A percentile compares a stretch with the other conserved stretches of the same genome.
These are phyloP conservation scores for Deinandra increscens DNA, from an alignment of 129 eudicot species.

Conservation along the genomic window DNA sequence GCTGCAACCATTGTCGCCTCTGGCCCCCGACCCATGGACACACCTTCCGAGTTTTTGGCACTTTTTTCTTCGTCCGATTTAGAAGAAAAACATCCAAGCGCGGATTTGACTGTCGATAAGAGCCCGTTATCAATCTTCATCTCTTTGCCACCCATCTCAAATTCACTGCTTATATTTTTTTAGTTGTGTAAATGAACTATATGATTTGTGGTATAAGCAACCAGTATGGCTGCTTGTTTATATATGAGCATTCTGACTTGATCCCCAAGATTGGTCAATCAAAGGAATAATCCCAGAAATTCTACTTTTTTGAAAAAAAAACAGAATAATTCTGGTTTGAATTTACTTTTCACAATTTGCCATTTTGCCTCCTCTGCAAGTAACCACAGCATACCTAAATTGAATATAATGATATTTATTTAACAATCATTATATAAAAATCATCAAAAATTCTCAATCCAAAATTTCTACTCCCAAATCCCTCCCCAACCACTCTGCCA, in stretches of 20 bases:
- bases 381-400: neutral
- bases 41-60: neutral
- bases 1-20: constrained; percentile 45
- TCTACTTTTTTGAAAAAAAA: neutral
- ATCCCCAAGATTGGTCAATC: neutral
- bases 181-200: neutral
- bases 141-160: constrained; percentile 26
- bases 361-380: neutral
- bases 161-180: constrained; percentile 5
- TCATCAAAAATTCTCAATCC: neutral
- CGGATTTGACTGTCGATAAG: constrained; percentile 14
- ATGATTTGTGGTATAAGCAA: constrained; percentile 2
- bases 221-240: neutral
- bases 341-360: neutral
- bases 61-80: neutral
- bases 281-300: constrained; percentile 2
- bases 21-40: constrained; percentile 10
- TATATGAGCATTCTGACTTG: constrained; percentile 3
- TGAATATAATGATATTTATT: no score
- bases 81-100: constrained; percentile 9
- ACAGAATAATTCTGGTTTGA: neutral
- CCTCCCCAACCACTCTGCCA: no score
- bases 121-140: neutral
- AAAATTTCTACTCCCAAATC: constrained; percentile 4
- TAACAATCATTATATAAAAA: no score